Evolutionary conservation across 345 rosid genomes (phyloP), one percentile per base, ranked within the genome.

Genomic region (Eucalyptus pumila): DNA sequence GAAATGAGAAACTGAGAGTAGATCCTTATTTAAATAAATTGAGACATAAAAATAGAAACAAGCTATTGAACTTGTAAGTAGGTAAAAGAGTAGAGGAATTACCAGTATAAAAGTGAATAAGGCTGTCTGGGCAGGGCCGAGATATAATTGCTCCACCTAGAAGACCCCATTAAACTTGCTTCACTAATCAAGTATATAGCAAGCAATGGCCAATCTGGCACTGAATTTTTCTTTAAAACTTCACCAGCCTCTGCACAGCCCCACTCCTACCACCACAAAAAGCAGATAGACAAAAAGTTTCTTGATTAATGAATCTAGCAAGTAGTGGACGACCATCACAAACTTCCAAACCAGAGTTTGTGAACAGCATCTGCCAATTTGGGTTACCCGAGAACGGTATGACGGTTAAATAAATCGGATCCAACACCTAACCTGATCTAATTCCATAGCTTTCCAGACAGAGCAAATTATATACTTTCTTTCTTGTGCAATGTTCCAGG

Each of bases 191-290:
- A 93, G 89, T 96, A 95, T 85, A 94, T 96, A 10, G 99, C 98
- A 27, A 97, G 94, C 90, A 96, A 91, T 40, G 99, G 99, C 99
- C 99, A 97, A 94, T 97, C 98, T 15, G 99, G 99, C 24, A 97
- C 99, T 60, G 96, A 96, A 81, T 94, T 93, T 89, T 91, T 93
- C 88, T 95, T 95, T 87, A 97, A 90, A 85, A 95, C 95, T 88
- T 94, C 90, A 52, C 99, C 98, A 44, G 96, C 97, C 92, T 96
- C 95, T 6, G 92, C 81, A 48, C 93, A 93, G 85, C 96, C 91
- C 99, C 99, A 97, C 50, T 91, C 96, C 99, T 97, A 87, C 30
- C 90, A 90, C 34, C 86, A 48, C 56, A 5, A 44, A 85, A 88
- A 19, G 60, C 16, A 76, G 85, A 40, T 1, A 76, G 85, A 76